Base-by-base conservation (phyloP, 2,329 filamentous ascomycete species). In the Talaromyces sp. region DNA sequence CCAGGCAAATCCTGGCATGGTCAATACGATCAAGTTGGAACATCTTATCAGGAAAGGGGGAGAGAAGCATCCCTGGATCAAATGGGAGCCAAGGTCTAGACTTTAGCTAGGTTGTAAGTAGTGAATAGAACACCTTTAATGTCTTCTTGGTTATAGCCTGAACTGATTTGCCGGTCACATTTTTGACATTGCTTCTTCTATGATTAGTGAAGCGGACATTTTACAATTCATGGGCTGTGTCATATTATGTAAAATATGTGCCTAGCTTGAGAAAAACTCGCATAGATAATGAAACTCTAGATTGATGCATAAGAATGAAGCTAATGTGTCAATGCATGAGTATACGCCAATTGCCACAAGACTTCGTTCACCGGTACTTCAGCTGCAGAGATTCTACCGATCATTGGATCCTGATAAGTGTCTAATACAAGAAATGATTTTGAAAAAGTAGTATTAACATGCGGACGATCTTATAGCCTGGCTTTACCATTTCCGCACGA, bases 21-120 rank as follows among this genome's bases (percentile, higher is more conserved):
- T 76, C 2, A 77, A 77, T 64, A 65, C 72, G 1, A 67, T 66
- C 62, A 72, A 73, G 16, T 57, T 76, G 33, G 73, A 76, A 37
- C 72, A 58, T 24, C 39, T 63, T 10, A 63, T 63, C 16, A 56
- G 62, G 27, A 63, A 52, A 10, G 62, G 62, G 11, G 62, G 62
- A 8, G 62, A 63, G n/a, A 63, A 14, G 31, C 62, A 63, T 63
- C 62, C 62, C 11, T 63, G 62, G 62, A 63, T 58, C 19, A 48
- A 50, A n/a, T 63, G 62, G 62, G 41, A 63, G 52, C 54, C 62
- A 24, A 45, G 54, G 14, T 31, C 41, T 2, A 58, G 52, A n/a
- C 27, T 63, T n/a, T 63, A 31, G n/a, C 3, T 37, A 37, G 35
- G 35, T 45, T n/a, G 39, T 16, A 19, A 19, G n/a, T 45, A 45